A percentile compares a stretch with the other conserved stretches of the same genome.
Evolutionary conservation across 768 basidiomycete genomes (phyloP).

Genomic region (Boletus sensibilis): DNA sequence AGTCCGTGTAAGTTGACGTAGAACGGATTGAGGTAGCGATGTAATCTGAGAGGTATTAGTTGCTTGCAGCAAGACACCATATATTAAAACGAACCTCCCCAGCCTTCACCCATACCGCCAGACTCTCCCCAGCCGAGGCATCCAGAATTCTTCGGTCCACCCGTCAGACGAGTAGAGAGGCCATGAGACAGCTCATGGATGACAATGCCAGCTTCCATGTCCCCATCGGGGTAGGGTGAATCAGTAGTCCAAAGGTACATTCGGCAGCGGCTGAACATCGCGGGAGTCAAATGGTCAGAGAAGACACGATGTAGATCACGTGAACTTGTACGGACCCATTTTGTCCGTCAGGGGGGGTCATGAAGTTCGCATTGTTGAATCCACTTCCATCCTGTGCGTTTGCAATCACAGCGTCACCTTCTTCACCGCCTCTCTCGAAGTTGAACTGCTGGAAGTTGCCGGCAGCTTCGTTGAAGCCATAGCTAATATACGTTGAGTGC

Average conservation of each 20-base stretch:
- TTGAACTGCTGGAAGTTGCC: constrained; percentile 99
- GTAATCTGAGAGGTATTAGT: constrained; percentile 49
- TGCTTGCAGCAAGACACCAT: background rate
- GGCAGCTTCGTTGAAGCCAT: constrained; percentile 87
- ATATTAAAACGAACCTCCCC: constrained; percentile 59
- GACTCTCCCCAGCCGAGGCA: constrained; percentile 96
- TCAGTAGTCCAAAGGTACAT: constrained; percentile 97
- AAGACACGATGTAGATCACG: background rate
- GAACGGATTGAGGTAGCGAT: constrained; percentile 86
- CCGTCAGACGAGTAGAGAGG: constrained; percentile 89
- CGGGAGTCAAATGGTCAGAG: background rate
- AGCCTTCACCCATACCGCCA: constrained; percentile 98
- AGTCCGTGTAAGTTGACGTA: constrained; percentile 69
- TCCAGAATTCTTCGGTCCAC: constrained; percentile 88
- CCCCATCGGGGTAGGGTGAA: constrained; percentile 89
- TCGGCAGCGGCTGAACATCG: constrained; percentile 59
- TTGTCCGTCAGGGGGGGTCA: constrained; percentile 81
- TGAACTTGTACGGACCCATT: constrained; percentile 49
- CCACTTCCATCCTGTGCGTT: constrained; percentile 96
- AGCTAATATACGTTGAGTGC: constrained; percentile 41
- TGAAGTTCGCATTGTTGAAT: constrained; percentile 91
- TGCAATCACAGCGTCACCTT: constrained; percentile 87
- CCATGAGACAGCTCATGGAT: constrained; percentile 91
- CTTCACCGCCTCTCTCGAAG: constrained; percentile 85
- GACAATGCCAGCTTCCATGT: constrained; percentile 95